Evolutionary conservation across 2,329 filamentous ascomycete species (phyloP), one percentile per base, ranked within the genome.

Genomic region (Penicillium sp.): DNA sequence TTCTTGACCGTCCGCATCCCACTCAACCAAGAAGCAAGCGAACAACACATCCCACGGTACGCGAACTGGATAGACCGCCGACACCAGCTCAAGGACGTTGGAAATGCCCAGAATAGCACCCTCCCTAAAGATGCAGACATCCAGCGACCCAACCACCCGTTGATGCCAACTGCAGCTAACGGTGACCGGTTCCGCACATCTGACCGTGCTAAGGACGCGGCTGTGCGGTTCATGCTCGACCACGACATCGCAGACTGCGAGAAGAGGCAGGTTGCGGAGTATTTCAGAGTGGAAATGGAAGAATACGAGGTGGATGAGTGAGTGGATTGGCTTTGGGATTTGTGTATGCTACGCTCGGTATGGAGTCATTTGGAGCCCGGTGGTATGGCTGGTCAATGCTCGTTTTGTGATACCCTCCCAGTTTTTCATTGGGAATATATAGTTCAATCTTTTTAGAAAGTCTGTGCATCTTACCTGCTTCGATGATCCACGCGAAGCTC

Each of bases 221-320:
- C 92, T 0, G 83, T 95, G 57, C 82, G 93, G 6, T 97, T 95
- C 68, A 89, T 96, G 70, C 84, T 97, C 42, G 88, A 95, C 56
- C 82, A 85, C 0, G 84, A 86, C 47, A 81, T 86, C 43, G 90
- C 90, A 1, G 79, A 80, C 41, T 77, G 78, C 13, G 93, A 98
- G 71, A 81, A 82, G 59, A 78, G 79, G 10, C 77, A 79, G 10
- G 86, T 91, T 1, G 78, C 78, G 3, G 76, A 80, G 43, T 90
- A 85, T 67, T 89, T 86, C 64, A 81, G 80, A 64, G 76, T 88
- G 37, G 89, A 95, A 64, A 82, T 90, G 23, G 89, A 95, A 57
- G 84, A 88, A 49, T 72, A 70, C 53, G 68, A 72, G 50, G 67
- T 68, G n/a, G 69, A 72, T 18, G 66, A 67, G 44, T 72, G 33